These are phyloP conservation scores for Ilyonectria sp. DNA, from an alignment of 2,329 filamentous ascomycete genomes.

Conservation along the genomic window DNA sequence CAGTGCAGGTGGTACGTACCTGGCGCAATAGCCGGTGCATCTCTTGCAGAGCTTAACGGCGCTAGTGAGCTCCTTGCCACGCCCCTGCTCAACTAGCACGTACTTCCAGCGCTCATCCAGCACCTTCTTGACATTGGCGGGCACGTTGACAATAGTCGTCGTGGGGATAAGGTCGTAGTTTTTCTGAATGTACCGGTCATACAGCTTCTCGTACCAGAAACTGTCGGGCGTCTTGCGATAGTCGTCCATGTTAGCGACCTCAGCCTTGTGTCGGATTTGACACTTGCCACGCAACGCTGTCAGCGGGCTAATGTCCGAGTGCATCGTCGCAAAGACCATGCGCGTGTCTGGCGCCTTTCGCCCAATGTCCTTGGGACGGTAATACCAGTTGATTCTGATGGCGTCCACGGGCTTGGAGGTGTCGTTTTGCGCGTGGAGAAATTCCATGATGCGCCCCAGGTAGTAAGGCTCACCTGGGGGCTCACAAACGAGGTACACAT, in stretches of 20 bases:
- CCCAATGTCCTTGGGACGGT: conserved; percentile 94
- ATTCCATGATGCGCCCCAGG: conserved; percentile 98
- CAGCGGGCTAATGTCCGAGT: conserved; percentile 95
- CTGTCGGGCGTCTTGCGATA: conserved; percentile 88
- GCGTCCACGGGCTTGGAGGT: conserved; percentile 82
- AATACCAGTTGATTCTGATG: conserved; percentile 97
- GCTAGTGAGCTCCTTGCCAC: conserved; percentile 94
- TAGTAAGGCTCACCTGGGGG: conserved; percentile 99
- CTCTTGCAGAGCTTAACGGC: conserved; percentile 97
- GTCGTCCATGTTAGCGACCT: conserved; percentile 85
- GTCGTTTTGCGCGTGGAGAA: conserved; percentile 86
- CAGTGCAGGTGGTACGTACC: conserved; percentile 66
- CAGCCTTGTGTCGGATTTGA: conserved; percentile 87
- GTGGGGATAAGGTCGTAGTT: conserved; percentile 98
- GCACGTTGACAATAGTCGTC: conserved; percentile 93
- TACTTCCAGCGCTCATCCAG: conserved; percentile 97
- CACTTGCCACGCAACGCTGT: conserved; percentile 95
- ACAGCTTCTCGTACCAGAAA: conserved; percentile 98
- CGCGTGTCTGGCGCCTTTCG: conserved; percentile 93
- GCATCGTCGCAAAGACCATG: conserved; percentile 96
- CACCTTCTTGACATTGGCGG: conserved; percentile 93
- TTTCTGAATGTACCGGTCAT: conserved; percentile 97
- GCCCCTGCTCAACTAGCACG: conserved; percentile 93
- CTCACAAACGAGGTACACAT: conserved; percentile 97
- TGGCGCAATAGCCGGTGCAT: conserved; percentile 92